Base-by-base conservation (phyloP, 1,284 basidiomycete species). In the Tetrapyrgos nigripes region DNA sequence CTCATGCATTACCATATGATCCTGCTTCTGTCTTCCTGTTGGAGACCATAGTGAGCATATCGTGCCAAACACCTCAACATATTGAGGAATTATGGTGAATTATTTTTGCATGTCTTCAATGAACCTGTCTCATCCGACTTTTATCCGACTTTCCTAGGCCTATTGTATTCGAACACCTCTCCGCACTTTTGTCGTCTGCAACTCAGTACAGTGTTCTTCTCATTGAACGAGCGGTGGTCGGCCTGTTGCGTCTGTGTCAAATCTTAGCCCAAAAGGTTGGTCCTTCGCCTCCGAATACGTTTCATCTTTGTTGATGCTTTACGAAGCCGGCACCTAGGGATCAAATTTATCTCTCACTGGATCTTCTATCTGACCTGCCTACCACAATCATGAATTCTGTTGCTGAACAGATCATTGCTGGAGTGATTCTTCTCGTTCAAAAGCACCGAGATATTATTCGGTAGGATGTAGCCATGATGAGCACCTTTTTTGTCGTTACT, bases 141-240 rank as follows among this genome's bases (percentile, higher is more conserved):
- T 31, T 9, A 47, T 26, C 31, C 50, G 23, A 48, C 52, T 63
- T 13, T 9, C 54, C 44, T 64, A 96, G 94, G 94, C 93, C 94
- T 0, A 87, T 95, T 64, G 86, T 96, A 5, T 96, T 97, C 68
- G 95, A 97, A 68, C 94, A 97, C 71, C 78, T 98, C 29, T 92
- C 92, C 0, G 83, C 89, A 1, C 76, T 99, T 26, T 79, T 99
- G 19, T 86, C 87, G 5, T 82, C 89, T 1, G 86, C 97, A 0
- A 82, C 83, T 24, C 88, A 90, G 58, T 96, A 96, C 71, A 96
- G 94, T 68, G 86, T 94, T 17, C 80, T 98, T 50, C 84, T 98
- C 48, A 92, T 98, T 43, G 97, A 99, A 72, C 86, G 97, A n/a
- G 96, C 96, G 1, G 92, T 98, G 1, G 94, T 96, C n/a, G 91